phyloP scores from a whole-genome alignment of 768 basidiomycete genomes.

The Plicaturopsis crispa region DNA sequence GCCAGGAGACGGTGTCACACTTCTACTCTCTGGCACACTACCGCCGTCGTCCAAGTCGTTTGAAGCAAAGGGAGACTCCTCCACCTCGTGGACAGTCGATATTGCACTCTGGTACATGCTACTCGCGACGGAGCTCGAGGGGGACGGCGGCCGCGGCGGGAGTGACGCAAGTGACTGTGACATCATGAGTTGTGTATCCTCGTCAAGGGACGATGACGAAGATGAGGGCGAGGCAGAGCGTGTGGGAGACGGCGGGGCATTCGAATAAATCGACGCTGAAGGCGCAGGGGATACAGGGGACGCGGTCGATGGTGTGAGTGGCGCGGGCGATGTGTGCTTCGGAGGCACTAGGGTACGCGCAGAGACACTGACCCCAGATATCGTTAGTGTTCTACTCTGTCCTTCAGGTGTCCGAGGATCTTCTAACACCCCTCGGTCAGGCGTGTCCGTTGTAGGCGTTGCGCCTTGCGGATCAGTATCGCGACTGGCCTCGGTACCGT shows the following conservation, averaged over 20 bases:
- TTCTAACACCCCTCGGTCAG: not conserved
- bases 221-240: conserved; percentile 37
- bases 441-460: not conserved
- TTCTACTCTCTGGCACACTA: too few relatives aligned
- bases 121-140: conserved; percentile 40
- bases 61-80: too few relatives aligned
- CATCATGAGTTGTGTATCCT: conserved; percentile 59
- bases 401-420: conserved; percentile 13
- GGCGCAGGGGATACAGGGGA: conserved; percentile 13
- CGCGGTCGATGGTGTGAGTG: conserved; percentile 18
- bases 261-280: conserved; percentile 5
- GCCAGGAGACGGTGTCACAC: conserved; percentile 11
- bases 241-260: conserved; percentile 3
- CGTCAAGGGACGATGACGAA: conserved; percentile 57
- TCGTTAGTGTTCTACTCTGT: conserved; percentile 39
- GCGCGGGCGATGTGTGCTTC: conserved; percentile 12
- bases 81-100: conserved; percentile 23
- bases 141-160: conserved; percentile 35
- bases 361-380: conserved; percentile 51
- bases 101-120: conserved; percentile 79
- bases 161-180: conserved; percentile 67
- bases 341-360: conserved; percentile 33
- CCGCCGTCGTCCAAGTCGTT: conserved; percentile 4
- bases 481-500: conserved; percentile 35
- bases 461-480: not conserved